phyloP scores from a whole-genome alignment of 495 filamentous ascomycete genomes.

The Penicillium nucicola region DNA sequence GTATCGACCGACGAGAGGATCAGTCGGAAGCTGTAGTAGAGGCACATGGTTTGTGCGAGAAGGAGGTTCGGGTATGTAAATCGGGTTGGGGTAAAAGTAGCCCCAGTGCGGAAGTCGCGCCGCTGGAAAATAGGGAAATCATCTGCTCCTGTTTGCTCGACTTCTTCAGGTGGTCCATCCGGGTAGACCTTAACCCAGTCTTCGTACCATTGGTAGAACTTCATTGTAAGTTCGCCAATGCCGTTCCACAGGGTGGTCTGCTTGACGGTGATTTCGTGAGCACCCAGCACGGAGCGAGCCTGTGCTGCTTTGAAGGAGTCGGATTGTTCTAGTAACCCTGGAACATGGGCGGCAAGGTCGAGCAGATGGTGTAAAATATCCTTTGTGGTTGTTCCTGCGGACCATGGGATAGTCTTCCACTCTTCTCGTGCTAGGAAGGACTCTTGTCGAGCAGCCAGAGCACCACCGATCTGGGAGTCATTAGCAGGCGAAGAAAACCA shows the following conservation, averaged over 20 bases:
- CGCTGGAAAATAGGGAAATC: conserved; percentile 39
- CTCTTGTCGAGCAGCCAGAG: conserved; percentile 29
- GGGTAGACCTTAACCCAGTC: conserved; percentile 36
- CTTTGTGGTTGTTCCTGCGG: conserved; percentile 37
- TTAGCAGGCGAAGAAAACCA: conserved; percentile 2
- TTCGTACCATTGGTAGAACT: conserved; percentile 33
- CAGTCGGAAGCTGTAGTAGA: conserved; percentile 36
- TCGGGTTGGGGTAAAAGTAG: conserved; percentile 31
- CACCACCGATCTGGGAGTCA: conserved; percentile 29
- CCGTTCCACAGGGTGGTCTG: conserved; percentile 37
- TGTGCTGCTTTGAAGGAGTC: conserved; percentile 30
- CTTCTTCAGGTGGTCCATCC: conserved; percentile 32
- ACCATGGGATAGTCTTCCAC: conserved; percentile 46
- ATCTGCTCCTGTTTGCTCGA: conserved; percentile 18
- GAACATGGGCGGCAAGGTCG: conserved; percentile 40
- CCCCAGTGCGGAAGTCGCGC: conserved; percentile 39
- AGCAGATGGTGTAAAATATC: conserved; percentile 42
- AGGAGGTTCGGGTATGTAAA: conserved; percentile 40
- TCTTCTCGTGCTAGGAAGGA: conserved; percentile 38
- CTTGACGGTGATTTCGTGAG: conserved; percentile 36
- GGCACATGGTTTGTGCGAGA: conserved; percentile 42
- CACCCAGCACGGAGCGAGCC: conserved; percentile 17
- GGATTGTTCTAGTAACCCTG: conserved; percentile 29
- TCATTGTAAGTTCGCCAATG: conserved; percentile 31
- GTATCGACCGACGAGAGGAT: conserved; percentile 39